Evolutionary conservation across 768 basidiomycete genomes (phyloP), one percentile per base, ranked within the genome.

Genomic region (Panellus pusillus): DNA sequence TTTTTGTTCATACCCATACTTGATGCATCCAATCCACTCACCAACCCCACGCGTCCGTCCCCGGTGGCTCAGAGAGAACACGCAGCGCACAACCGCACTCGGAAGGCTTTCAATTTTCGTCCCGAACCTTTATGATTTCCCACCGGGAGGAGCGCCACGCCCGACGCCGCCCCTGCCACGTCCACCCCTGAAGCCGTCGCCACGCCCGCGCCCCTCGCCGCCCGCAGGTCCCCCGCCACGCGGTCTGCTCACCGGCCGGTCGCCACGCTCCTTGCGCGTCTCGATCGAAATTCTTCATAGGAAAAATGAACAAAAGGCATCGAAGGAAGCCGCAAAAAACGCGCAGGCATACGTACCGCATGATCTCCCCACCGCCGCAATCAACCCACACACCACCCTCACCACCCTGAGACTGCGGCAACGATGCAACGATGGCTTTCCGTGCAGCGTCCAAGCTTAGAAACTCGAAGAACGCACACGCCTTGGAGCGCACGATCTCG

Each of bases 381-480:
- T 89, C 88, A 47, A 96, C 70, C 66, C 81, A 85, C 57, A 98
- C 79, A 13, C 94, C 95, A 50, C 93, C 94, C 58, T 95, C 92
- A 35, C 94, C 95, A 54, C 94, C 94, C 60, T 86, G 83, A 37
- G 64, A 55, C 28, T 72, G 67, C 1, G 84, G 80, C 44, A 97
- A 69, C 32, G 83, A 87, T 3, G 88, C 79, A 24, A 80, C 72
- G 66, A 99, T 96, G 2, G 96, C 96, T 40, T 85, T 82, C 63
- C 84, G 80, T n/a, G 96, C 96, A 35, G 83, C 73, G 1, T 95
- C 93, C 53, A 95, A 69, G 1, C 73, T 72, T 19, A 65, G 68
- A 75, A 95, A 98, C 70, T 98, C 96, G 64, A 97, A 77, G 81
- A 98, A 98, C 0, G 94, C 95, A 65, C 95, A 98, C 0, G 91